Conservation (phyloP, 2,329 filamentous ascomycete genomes). For the Pseudocercospora fijiensis region DNA sequence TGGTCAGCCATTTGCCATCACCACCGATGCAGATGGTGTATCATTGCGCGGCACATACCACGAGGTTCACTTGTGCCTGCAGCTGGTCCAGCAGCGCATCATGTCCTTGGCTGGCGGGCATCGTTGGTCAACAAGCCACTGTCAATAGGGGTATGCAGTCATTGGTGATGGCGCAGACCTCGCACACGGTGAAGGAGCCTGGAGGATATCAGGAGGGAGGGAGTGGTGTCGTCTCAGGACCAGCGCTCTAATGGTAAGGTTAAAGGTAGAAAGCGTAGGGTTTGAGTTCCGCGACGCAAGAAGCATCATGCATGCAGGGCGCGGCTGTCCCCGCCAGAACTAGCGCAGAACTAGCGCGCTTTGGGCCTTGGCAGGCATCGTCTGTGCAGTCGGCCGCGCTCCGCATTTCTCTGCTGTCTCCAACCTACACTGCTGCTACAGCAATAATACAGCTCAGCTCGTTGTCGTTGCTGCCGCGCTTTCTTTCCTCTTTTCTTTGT, state of each 20-base stretch:
- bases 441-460: background rate
- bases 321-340: background rate
- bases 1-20: constrained; percentile 12
- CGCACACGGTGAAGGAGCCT: background rate
- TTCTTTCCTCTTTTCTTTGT: constrained; percentile 8
- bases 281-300: background rate
- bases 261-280: background rate
- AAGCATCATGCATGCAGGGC: background rate
- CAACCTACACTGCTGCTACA: background rate
- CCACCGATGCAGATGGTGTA: background rate
- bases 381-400: background rate
- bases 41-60: constrained; percentile 41
- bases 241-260: background rate
- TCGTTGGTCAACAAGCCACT: background rate
- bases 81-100: constrained; percentile 44
- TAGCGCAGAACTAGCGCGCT: no score
- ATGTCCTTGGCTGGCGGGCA: constrained; percentile 18
- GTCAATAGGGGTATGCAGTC: background rate
- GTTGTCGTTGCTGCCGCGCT: constrained; percentile 3
- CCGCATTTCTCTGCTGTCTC: background rate
- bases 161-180: background rate
- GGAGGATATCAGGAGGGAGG: background rate
- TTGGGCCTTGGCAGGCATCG: background rate
- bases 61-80: constrained; percentile 49
- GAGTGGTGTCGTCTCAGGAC: background rate